Conservation (phyloP, 208 protist species). For the Crithidia bombi region DNA sequence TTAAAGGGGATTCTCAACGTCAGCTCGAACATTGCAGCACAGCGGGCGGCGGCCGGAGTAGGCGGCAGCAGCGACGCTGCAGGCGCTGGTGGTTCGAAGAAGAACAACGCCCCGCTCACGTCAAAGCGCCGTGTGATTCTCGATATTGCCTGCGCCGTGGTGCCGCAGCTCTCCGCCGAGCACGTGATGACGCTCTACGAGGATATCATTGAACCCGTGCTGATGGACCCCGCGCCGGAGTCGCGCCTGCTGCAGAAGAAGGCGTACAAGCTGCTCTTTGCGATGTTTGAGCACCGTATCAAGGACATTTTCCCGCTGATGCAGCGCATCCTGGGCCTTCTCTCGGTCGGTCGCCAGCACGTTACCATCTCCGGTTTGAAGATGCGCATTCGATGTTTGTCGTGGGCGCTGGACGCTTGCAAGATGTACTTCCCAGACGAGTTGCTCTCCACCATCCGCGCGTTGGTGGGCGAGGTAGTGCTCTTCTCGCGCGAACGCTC, state of each 20-base stretch:
- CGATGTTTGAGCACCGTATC: slow-evolving; percentile 85
- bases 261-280: slow-evolving; percentile 87
- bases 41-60: not conserved
- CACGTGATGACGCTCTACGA: slow-evolving; percentile 66
- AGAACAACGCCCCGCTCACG: slow-evolving; percentile 58
- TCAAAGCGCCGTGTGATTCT: slow-evolving; percentile 84
- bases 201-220: slow-evolving; percentile 84
- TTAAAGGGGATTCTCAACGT: slow-evolving; percentile 81
- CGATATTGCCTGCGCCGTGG: slow-evolving; percentile 83
- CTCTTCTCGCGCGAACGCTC: slow-evolving; percentile 82
- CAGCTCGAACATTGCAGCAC: slow-evolving; percentile 61
- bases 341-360: slow-evolving; percentile 78
- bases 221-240: slow-evolving; percentile 78
- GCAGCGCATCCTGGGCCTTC: slow-evolving; percentile 65
- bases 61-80: not conserved
- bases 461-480: slow-evolving; percentile 74
- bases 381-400: slow-evolving; percentile 87
- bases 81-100: not conserved
- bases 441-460: slow-evolving; percentile 56
- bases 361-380: slow-evolving; percentile 86
- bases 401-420: slow-evolving; percentile 86
- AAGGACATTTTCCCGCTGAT: slow-evolving; percentile 81
- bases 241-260: slow-evolving; percentile 89
- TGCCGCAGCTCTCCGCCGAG: slow-evolving; percentile 68
- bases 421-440: slow-evolving; percentile 86